These are phyloP conservation scores for Helotiales sp. DNA, from an alignment of 2,329 filamentous ascomycete genomes.

Conservation along the genomic window DNA sequence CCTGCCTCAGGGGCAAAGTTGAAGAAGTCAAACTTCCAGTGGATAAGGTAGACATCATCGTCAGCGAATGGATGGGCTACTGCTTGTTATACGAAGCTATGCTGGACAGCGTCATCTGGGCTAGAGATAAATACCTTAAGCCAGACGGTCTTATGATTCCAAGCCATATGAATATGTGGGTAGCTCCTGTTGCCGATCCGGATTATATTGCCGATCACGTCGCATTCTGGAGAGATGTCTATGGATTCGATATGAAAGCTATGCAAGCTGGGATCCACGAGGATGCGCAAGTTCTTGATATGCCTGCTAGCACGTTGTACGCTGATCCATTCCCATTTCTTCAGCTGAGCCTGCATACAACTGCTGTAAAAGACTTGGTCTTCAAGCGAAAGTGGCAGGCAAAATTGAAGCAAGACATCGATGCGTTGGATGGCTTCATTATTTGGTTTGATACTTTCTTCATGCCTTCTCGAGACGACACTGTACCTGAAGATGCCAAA, in stretches of 20 bases:
- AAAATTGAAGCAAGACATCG: constrained; percentile 59
- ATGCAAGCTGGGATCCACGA: constrained; percentile 84
- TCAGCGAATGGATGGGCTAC: constrained; percentile 99
- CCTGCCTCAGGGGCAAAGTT: constrained; percentile 79
- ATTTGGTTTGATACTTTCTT: constrained; percentile 98
- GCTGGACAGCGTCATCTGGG: constrained; percentile 88
- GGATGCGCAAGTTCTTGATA: constrained; percentile 75
- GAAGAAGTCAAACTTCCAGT: constrained; percentile 83
- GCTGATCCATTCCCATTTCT: constrained; percentile 67
- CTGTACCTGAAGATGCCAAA: constrained; percentile 51
- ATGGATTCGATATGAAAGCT: constrained; percentile 90
- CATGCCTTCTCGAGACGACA: constrained; percentile 56
- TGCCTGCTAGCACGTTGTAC: constrained; percentile 60
- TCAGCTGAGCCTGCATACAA: constrained; percentile 73
- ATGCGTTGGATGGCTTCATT: constrained; percentile 79
- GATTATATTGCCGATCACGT: constrained; percentile 78
- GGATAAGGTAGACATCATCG: constrained; percentile 85
- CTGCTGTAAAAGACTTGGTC: constrained; percentile 69
- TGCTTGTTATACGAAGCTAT: constrained; percentile 92
- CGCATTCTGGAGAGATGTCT: constrained; percentile 87
- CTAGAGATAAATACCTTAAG: constrained; percentile 81
- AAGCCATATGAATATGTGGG: constrained; percentile 78
- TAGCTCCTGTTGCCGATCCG: constrained; percentile 76
- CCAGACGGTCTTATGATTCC: constrained; percentile 82
- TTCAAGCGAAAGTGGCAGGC: constrained; percentile 71